Base-by-base conservation (phyloP, 169 alveolate species). In the Cryptosporidium bovis region DNA sequence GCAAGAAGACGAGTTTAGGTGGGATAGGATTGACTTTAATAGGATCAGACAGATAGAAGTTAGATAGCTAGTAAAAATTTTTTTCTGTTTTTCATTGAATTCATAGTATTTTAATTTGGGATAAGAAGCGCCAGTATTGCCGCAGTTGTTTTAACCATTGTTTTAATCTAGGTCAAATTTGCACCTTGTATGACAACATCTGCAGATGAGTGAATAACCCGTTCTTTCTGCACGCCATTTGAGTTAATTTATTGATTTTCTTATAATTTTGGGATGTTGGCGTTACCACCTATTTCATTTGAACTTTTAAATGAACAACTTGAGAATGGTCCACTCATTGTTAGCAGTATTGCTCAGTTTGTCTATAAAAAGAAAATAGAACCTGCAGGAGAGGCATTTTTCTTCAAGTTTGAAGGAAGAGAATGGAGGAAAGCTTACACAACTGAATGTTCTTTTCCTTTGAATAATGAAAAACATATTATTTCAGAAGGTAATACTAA, bases 321-420 rank as follows among this genome's bases (percentile, higher is more conserved):
- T 60, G 24, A 66, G 7, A 29, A 33, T 18, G 71, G 71, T 8
- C 77, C 77, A 24, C 62, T 62, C 0, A 48, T 77, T 20, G 12
- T 4, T n/a, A 77, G 87, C 64, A 62, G 87, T 46, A 56, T 60
- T 60, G 87, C 87, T 44, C 64, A 77, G 65, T 60, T 77, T 36
- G 51, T 40, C 13, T 29, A 46, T 60, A 34, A 56, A 24, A 56
- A 46, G 55, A 69, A 20, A 15, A 60, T 77, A 44, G 87, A 77
- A 60, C 77, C 87, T 7, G 87, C 69, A 15, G 87, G 87, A 3
- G 71, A 77, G 27, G 71, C 71, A 40, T 77, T 77, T 77, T 77
- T 77, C 64, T 56, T 15, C 12, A 62, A 27, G 15, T 77, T 58
- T 77, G 87, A 77, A 44, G 46, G 67, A 62, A 15, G 48, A 24